Conservation (phyloP, 176 grass and related monocot genomes). For the Alopecurus myosuroides region DNA sequence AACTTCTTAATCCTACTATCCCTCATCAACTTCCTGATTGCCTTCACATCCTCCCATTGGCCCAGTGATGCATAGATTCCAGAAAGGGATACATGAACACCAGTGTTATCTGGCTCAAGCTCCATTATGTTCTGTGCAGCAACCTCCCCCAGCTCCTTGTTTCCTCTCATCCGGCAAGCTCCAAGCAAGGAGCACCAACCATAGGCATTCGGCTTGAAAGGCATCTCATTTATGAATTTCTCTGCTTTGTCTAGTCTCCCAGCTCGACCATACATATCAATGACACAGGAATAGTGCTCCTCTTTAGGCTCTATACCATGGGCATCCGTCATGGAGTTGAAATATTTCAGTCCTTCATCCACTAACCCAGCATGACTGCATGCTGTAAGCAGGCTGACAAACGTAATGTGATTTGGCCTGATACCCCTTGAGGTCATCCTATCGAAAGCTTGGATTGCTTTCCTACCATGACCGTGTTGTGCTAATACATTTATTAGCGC, state of each 20-base stretch:
- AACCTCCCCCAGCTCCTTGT: conserved; percentile 54
- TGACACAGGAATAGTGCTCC: conserved; percentile 64
- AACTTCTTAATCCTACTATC: conserved; percentile 60
- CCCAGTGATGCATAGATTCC: conserved; percentile 59
- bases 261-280: conserved; percentile 67
- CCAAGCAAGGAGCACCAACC: conserved; percentile 65
- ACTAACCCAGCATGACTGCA: conserved; percentile 67
- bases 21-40: conserved; percentile 55
- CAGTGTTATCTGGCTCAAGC: conserved; percentile 55
- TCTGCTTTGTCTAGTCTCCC: conserved; percentile 57
- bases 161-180: conserved; percentile 59
- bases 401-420: conserved; percentile 55
- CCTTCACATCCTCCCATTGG: conserved; percentile 63
- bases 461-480: conserved; percentile 51
- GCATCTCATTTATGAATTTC: conserved; percentile 56
- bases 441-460: conserved; percentile 42
- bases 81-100: conserved; percentile 59
- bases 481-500: conserved; percentile 38
- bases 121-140: conserved; percentile 60
- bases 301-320: conserved; percentile 45
- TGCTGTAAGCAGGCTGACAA: conserved; percentile 60
- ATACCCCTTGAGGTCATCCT: conserved; percentile 44
- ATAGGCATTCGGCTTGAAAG: conserved; percentile 53
- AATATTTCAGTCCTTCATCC: conserved; percentile 49
- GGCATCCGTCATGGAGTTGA: conserved; percentile 51